These are phyloP conservation scores for Pelargonium nanum DNA, from an alignment of 345 rosid genomes.

Conservation along the genomic window DNA sequence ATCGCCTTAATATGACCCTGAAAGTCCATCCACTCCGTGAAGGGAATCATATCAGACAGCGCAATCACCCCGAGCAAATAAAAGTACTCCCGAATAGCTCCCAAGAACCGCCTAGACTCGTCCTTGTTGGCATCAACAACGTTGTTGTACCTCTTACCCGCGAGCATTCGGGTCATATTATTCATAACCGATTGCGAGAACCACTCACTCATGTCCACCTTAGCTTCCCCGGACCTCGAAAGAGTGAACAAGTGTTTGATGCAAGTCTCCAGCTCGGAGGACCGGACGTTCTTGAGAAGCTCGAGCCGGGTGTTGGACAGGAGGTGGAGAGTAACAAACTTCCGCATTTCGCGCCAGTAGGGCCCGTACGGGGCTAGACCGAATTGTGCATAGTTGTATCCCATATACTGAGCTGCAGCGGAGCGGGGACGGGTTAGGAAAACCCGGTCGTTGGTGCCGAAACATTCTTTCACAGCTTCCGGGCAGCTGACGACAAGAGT, in stretches of 20 bases:
- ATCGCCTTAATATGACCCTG: constrained; percentile 17
- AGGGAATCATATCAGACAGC: constrained; percentile 13
- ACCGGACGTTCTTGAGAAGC: constrained; percentile 7
- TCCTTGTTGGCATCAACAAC: not conserved
- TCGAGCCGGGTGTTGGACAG: constrained; percentile 12
- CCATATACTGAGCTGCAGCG: constrained; percentile 6
- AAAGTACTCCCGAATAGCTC: constrained; percentile 1
- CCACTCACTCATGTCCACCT: constrained; percentile 2
- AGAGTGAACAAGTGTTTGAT: constrained; percentile 3
- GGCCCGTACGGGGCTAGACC: constrained; percentile 18
- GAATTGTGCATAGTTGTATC: constrained; percentile 16
- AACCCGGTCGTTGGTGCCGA: constrained; percentile 20
- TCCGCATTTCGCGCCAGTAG: constrained; percentile 26
- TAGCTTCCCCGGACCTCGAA: not conserved
- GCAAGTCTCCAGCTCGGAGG: constrained; percentile 5
- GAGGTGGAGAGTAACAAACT: constrained; percentile 6
- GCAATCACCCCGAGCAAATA: constrained; percentile 9
- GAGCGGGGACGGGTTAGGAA: constrained; percentile 19
- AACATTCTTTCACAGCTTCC: constrained; percentile 25
- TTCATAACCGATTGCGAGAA: constrained; percentile 10
- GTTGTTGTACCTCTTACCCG: too few relatives aligned
- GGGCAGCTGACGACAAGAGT: constrained; percentile 19
- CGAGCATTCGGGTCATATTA: too few relatives aligned
- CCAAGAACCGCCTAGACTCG: constrained; percentile 6
- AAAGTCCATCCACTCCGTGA: constrained; percentile 10